A percentile compares a stretch with the other conserved stretches of the same genome.
phyloP scores from a whole-genome alignment of 495 filamentous ascomycete species.

The Polyplosphaeria fusca region DNA sequence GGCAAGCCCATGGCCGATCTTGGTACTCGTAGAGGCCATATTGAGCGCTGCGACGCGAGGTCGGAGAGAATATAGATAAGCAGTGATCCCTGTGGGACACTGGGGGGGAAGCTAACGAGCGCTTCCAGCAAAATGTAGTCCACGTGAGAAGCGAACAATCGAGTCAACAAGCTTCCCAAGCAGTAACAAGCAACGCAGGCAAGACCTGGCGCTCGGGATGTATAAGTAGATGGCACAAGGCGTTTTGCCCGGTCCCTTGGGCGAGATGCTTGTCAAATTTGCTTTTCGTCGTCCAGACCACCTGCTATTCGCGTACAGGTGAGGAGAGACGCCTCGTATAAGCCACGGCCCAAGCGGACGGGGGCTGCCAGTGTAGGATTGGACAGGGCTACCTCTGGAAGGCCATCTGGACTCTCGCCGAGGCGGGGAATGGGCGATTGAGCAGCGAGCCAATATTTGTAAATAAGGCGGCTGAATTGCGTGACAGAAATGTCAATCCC shows the following conservation, averaged over 20 bases:
- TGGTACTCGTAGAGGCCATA: slow-evolving; percentile 49
- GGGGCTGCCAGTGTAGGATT: background rate
- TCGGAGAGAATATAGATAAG: background rate
- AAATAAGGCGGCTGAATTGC: slow-evolving; percentile 4
- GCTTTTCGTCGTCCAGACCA: slow-evolving; percentile 14
- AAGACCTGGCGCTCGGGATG: slow-evolving; percentile 19
- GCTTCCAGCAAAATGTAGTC: background rate
- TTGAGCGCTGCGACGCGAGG: background rate
- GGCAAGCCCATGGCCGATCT: slow-evolving; percentile 69
- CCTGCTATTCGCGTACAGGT: background rate
- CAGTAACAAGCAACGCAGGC: slow-evolving; percentile 18
- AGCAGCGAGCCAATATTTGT: background rate
- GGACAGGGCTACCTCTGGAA: background rate
- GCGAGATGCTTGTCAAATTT: background rate
- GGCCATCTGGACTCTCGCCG: background rate
- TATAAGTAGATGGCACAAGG: slow-evolving; percentile 17
- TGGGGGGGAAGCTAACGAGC: background rate
- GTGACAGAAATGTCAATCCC: slow-evolving; percentile 9
- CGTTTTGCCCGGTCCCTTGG: background rate
- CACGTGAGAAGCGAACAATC: slow-evolving; percentile 3
- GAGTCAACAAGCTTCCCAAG: slow-evolving; percentile 20
- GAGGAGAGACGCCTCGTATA: background rate
- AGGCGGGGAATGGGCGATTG: background rate
- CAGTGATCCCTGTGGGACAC: slow-evolving; percentile 3
- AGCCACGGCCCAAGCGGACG: slow-evolving; percentile 1